Evolutionary conservation across 2,329 filamentous ascomycete species (phyloP).

Genomic region (Lomentospora prolificans): DNA sequence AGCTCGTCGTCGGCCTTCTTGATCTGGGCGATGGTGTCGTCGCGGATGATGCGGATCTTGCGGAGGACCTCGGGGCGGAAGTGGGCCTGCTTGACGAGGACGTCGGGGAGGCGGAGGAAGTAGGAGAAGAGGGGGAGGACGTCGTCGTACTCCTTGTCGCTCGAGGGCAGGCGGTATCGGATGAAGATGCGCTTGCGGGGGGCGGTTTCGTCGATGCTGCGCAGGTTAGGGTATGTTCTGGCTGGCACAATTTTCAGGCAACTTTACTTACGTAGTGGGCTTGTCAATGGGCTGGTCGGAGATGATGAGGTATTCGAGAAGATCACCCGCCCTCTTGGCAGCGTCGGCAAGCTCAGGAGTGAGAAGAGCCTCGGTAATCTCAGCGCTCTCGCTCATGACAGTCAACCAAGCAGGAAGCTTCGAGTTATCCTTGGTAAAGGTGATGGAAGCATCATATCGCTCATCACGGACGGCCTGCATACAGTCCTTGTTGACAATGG

Average conservation of each 20-base stretch:
- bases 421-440: slow-evolving; percentile 81
- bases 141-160: slow-evolving; percentile 47
- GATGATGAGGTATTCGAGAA: slow-evolving; percentile 76
- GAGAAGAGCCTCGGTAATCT: slow-evolving; percentile 80
- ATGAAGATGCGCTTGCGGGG: slow-evolving; percentile 84
- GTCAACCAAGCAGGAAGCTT: slow-evolving; percentile 87
- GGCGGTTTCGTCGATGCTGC: slow-evolving; percentile 69
- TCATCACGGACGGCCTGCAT: slow-evolving; percentile 89
- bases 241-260: not conserved
- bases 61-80: slow-evolving; percentile 86
- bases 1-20: slow-evolving; percentile 69
- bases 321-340: slow-evolving; percentile 65
- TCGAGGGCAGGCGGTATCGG: slow-evolving; percentile 58
- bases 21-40: slow-evolving; percentile 70
- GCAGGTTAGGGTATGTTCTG: slow-evolving; percentile 1
- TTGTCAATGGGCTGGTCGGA: slow-evolving; percentile 84
- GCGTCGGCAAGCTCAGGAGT: slow-evolving; percentile 81
- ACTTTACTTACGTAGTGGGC: slow-evolving; percentile 60
- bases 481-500: slow-evolving; percentile 84
- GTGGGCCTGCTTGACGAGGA: slow-evolving; percentile 64
- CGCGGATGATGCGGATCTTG: slow-evolving; percentile 71
- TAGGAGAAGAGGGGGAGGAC: slow-evolving; percentile 69
- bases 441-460: slow-evolving; percentile 88
- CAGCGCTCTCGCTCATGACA: slow-evolving; percentile 93
- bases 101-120: slow-evolving; percentile 78